A percentile compares a stretch with the other conserved stretches of the same genome.
Evolutionary conservation across 192 early-diverging fungal genomes (phyloP).

Genomic region (Phycomyces nitens): DNA sequence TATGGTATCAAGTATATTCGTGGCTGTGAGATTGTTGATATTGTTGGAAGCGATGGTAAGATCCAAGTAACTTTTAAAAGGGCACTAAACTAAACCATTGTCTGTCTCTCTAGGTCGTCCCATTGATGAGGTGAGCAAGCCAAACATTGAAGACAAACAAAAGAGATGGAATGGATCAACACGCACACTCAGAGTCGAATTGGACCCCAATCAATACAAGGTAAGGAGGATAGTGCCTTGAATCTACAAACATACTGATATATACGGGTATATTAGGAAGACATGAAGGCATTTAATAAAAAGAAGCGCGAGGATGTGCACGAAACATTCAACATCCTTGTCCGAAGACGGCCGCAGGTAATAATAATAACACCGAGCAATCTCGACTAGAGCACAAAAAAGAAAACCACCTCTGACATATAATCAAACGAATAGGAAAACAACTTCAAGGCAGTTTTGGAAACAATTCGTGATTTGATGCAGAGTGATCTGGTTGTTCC

Average conservation of each 20-base stretch:
- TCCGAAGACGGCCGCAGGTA: slow-evolving; percentile 74
- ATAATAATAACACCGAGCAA: not conserved
- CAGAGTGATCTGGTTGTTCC: slow-evolving; percentile 81
- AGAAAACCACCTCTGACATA: too few species aligned
- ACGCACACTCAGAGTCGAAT: slow-evolving; percentile 68
- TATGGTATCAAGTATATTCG: slow-evolving; percentile 81
- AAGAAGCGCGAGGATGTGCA: slow-evolving; percentile 69
- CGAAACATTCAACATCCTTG: slow-evolving; percentile 81
- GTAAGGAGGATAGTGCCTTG: slow-evolving; percentile 11
- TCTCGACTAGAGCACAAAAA: not conserved
- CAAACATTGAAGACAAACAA: slow-evolving; percentile 31
- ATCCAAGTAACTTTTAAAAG: not conserved
- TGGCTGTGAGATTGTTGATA: slow-evolving; percentile 80
- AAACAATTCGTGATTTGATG: slow-evolving; percentile 87
- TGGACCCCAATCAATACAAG: slow-evolving; percentile 89
- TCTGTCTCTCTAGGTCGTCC: slow-evolving; percentile 36
- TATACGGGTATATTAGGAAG: slow-evolving; percentile 28
- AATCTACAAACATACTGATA: not conserved
- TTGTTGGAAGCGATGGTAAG: slow-evolving; percentile 71
- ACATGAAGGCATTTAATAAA: slow-evolving; percentile 44
- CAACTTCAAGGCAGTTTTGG: slow-evolving; percentile 90
- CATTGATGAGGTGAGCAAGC: slow-evolving; percentile 43
- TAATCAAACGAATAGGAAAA: slow-evolving; percentile 54
- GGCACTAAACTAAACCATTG: too few species aligned
- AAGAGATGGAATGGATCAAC: slow-evolving; percentile 36